Evolutionary conservation across 495 filamentous ascomycete genomes (phyloP).

Genomic region (Jackrogersella minutella): DNA sequence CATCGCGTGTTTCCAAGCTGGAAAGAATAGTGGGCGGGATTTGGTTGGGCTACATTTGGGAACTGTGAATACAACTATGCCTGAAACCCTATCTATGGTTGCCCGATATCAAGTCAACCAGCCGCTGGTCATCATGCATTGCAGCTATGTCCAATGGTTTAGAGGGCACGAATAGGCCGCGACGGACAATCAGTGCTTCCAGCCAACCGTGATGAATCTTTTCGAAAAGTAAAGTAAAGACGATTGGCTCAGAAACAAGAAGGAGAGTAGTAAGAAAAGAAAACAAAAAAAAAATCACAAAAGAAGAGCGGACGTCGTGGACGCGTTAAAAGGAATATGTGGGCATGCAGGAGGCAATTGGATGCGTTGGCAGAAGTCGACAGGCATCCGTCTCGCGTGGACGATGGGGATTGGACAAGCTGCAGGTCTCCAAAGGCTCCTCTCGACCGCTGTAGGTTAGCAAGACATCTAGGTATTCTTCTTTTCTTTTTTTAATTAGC

Average conservation of each 20-base stretch:
- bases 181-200: conserved; percentile 31
- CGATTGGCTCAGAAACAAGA: conserved; percentile 23
- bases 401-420: conserved; percentile 42
- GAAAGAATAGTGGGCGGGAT: conserved; percentile 34
- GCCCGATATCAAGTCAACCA: conserved; percentile 37
- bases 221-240: conserved; percentile 7
- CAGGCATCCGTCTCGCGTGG: conserved; percentile 36
- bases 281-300: conserved; percentile 19
- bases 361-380: conserved; percentile 40
- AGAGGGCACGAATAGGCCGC: conserved; percentile 30
- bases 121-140: conserved; percentile 43
- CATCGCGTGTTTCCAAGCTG: conserved; percentile 36
- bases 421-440: conserved; percentile 37
- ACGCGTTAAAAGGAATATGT: conserved; percentile 42
- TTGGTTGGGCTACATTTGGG: conserved; percentile 40
- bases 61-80: conserved; percentile 30
- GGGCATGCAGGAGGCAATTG: conserved; percentile 41
- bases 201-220: conserved; percentile 27
- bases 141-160: conserved; percentile 37
- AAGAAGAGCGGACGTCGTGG: conserved; percentile 36
- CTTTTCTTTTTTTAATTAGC: conserved; percentile 33
- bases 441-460: conserved; percentile 27
- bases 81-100: conserved; percentile 30
- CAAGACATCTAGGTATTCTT: conserved; percentile 2
- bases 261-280: conserved; percentile 16